Evolutionary conservation across 2,329 filamentous ascomycete genomes (phyloP).

Genomic region (Scolecobasidium constrictum): DNA sequence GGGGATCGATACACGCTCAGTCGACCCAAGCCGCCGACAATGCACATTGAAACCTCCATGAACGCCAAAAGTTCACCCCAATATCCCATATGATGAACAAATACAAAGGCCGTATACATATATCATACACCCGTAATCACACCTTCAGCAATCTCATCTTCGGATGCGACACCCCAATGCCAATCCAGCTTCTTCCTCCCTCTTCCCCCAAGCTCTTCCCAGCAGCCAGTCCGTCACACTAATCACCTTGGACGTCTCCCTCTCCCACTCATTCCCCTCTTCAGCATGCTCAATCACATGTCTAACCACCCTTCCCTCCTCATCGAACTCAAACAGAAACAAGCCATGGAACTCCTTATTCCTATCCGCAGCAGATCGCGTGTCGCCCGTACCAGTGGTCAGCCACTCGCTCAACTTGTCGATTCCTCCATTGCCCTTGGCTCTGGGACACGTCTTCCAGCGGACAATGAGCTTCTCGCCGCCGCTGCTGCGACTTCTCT

Average conservation of each 20-base stretch:
- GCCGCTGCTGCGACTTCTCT: constrained; percentile 26
- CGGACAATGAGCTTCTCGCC: constrained; percentile 81
- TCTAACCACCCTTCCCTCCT: constrained; percentile 68
- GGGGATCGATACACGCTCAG: too few relatives aligned
- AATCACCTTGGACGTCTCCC: constrained; percentile 74
- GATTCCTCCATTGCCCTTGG: constrained; percentile 40
- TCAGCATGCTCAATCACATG: constrained; percentile 94
- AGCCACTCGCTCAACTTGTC: constrained; percentile 46
- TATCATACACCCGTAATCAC: too few relatives aligned
- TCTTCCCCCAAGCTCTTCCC: constrained; percentile 56
- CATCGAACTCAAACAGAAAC: constrained; percentile 93
- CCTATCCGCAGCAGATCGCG: background rate
- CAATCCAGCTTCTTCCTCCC: constrained; percentile 30
- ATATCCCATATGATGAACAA: too few relatives aligned
- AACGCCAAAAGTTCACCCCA: too few relatives aligned
- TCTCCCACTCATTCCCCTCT: constrained; percentile 72
- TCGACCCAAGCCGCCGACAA: too few relatives aligned
- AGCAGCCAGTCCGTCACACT: constrained; percentile 91
- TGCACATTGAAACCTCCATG: too few relatives aligned
- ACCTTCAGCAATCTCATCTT: too few relatives aligned
- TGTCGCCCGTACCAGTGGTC: constrained; percentile 39
- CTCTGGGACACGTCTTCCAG: constrained; percentile 61
- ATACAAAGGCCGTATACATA: too few relatives aligned
- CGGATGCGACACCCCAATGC: constrained; percentile 27
- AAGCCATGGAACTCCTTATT: constrained; percentile 73